Percentiles rank a stretch among this genome's conserved stretches.
Evolutionary conservation across 371 early-diverging fungal species (phyloP).

Genomic region (Actinomortierella ambigua): DNA sequence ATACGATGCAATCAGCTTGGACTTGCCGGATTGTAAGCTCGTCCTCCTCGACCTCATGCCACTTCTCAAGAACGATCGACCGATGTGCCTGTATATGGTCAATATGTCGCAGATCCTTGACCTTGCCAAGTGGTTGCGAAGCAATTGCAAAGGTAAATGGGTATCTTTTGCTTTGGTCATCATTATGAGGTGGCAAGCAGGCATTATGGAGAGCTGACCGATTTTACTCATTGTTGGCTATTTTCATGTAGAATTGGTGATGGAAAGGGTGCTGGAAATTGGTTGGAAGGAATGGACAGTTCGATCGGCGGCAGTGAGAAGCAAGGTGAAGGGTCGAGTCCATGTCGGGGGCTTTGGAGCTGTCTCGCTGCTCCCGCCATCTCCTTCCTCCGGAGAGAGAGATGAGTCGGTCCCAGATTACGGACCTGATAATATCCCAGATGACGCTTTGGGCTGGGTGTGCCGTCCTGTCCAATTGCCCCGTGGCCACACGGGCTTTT

Average conservation of each 20-base stretch:
- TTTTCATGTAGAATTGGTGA: slow-evolving; percentile 43
- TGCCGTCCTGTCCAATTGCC: slow-evolving; percentile 65
- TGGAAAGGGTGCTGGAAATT: slow-evolving; percentile 69
- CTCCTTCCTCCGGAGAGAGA: background rate
- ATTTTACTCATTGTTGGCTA: no score
- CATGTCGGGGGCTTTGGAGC: slow-evolving; percentile 39
- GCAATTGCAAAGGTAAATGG: slow-evolving; percentile 26
- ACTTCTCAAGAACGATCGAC: slow-evolving; percentile 66
- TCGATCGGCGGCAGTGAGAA: slow-evolving; percentile 62
- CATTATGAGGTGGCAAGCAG: no score
- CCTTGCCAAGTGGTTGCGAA: slow-evolving; percentile 52
- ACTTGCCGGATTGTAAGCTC: slow-evolving; percentile 70
- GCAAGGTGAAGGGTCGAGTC: slow-evolving; percentile 38
- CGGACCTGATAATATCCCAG: slow-evolving; percentile 34
- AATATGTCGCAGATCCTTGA: slow-evolving; percentile 79
- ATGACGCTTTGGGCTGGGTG: slow-evolving; percentile 56
- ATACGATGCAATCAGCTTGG: slow-evolving; percentile 73
- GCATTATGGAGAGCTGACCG: no score
- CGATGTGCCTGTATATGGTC: slow-evolving; percentile 72
- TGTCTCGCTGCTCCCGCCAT: slow-evolving; percentile 10
- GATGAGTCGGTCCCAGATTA: slow-evolving; percentile 7
- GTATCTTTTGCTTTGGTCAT: no score
- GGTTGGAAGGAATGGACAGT: slow-evolving; percentile 79
- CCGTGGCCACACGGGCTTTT: slow-evolving; percentile 67
- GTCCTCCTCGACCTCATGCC: slow-evolving; percentile 54